Evolutionary conservation across 805 yeast species (phyloP), one percentile per base, ranked within the genome.

Genomic region (Lachancea sp.): DNA sequence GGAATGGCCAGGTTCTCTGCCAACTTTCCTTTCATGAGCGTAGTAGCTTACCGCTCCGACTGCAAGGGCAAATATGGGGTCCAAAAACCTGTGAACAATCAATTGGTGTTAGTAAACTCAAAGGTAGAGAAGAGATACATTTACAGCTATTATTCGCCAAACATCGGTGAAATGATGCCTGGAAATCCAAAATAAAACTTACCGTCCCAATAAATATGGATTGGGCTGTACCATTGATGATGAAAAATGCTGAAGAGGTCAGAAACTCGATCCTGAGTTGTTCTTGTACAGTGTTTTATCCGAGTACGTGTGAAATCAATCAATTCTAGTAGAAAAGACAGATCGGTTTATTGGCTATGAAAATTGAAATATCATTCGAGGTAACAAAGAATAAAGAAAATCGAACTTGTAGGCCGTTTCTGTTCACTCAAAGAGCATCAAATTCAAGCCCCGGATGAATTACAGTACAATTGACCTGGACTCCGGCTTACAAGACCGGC

Each of bases 31-130:
- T 58, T 85, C 95, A 51, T 81, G 79, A 9, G 79, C 65, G 51
- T 75, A 81, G 59, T 79, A 85, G 3, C 88, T 78, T 7, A 75
- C 63, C 0, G 74, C 71, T 1, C 95, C 95, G 1, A 83, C 72
- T 0, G 70, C 58, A 2, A 83, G 55, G 2, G 84, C 90, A 50
- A 82, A 74, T 2, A 81, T 22, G 4, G 91, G 88, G 58, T 85
- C 95, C 9, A 74, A 59, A 50, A 70, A 66, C 55, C 82, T 73
- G 13, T 17, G 22, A 9, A 18, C 4, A 20, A 29, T 11, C 5
- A 29, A 13, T 6, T 6, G 25, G 8, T 8, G 25, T 22, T 22
- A 22, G 25, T 22, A n/a, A n/a, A n/a, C n/a, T n/a, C n/a, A n/a
- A n/a, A n/a, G n/a, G n/a, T n/a, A n/a, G n/a, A n/a, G n/a, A n/a